Conservation (phyloP, 495 filamentous ascomycete genomes). For the Tuber calosporum region DNA sequence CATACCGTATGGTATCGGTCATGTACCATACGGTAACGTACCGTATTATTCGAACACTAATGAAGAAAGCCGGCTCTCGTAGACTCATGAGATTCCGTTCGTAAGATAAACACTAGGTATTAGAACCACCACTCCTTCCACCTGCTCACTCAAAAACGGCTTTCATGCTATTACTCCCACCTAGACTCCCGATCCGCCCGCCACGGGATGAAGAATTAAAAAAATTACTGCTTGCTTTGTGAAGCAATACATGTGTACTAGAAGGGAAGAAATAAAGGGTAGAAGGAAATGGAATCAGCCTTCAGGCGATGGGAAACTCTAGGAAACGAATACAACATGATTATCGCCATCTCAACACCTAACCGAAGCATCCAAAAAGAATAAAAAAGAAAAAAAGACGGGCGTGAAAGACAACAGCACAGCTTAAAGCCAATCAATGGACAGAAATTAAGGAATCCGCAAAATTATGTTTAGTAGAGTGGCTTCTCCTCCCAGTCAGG, state of each 20-base stretch:
- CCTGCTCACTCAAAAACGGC: not conserved
- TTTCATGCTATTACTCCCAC: not conserved
- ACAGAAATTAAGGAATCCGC: not conserved
- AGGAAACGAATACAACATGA: not conserved
- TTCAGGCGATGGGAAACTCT: not conserved
- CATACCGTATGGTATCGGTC: no score
- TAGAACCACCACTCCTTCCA: not conserved
- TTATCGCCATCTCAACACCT: not conserved
- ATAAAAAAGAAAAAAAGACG: not conserved
- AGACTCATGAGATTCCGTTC: not conserved
- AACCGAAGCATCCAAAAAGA: not conserved
- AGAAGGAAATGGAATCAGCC: not conserved
- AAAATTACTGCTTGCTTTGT: not conserved
- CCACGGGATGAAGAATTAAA: not conserved
- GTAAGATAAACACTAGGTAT: not conserved
- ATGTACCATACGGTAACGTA: no score
- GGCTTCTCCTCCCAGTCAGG: conserved; percentile 73
- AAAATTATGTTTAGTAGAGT: conserved; percentile 44
- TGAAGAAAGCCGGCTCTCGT: no score
- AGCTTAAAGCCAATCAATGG: not conserved
- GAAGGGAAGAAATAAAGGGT: not conserved
- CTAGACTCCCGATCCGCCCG: not conserved
- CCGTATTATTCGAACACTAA: no score
- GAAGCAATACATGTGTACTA: conserved; percentile 1
- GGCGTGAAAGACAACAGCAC: not conserved